These are phyloP conservation scores for Haplosporangium gracile DNA, from an alignment of 192 early-diverging fungal genomes.

Conservation along the genomic window DNA sequence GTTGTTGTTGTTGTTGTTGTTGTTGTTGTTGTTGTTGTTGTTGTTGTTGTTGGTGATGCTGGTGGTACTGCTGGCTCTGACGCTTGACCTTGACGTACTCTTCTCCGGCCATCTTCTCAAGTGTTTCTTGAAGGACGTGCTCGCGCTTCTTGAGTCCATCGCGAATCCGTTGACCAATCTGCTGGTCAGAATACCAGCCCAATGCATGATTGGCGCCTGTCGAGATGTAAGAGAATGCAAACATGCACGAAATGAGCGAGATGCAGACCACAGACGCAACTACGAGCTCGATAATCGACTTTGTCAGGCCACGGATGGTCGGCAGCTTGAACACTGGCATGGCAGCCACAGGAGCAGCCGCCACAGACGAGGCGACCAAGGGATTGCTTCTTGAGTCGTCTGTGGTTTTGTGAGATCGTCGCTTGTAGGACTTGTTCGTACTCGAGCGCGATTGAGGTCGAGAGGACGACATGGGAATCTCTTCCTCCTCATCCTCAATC, in stretches of 20 bases:
- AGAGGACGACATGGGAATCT: background rate
- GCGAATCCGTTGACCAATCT: constrained; percentile 48
- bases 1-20: too few species aligned
- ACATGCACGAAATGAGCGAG: constrained; percentile 35
- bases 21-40: too few species aligned
- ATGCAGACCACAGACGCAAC: constrained; percentile 35
- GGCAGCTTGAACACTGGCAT: constrained; percentile 36
- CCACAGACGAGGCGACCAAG: background rate
- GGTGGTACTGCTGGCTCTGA: constrained; percentile 21
- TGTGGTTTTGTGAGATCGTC: background rate
- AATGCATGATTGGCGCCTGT: constrained; percentile 36
- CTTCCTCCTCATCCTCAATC: constrained; percentile 12
- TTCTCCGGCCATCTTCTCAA: constrained; percentile 55
- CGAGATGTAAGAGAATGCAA: constrained; percentile 42
- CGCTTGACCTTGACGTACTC: constrained; percentile 52
- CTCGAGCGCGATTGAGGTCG: background rate
- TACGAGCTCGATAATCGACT: constrained; percentile 33
- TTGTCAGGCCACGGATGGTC: constrained; percentile 16
- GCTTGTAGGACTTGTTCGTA: constrained; percentile 5
- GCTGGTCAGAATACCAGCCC: constrained; percentile 50
- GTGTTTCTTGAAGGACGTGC: constrained; percentile 42
- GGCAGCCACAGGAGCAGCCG: background rate
- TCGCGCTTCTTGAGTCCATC: constrained; percentile 49
- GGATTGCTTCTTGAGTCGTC: background rate
- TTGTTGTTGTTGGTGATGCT: constrained; percentile 22